phyloP scores from a whole-genome alignment of 2,329 filamentous ascomycete species.

The Botryotinia convoluta region DNA sequence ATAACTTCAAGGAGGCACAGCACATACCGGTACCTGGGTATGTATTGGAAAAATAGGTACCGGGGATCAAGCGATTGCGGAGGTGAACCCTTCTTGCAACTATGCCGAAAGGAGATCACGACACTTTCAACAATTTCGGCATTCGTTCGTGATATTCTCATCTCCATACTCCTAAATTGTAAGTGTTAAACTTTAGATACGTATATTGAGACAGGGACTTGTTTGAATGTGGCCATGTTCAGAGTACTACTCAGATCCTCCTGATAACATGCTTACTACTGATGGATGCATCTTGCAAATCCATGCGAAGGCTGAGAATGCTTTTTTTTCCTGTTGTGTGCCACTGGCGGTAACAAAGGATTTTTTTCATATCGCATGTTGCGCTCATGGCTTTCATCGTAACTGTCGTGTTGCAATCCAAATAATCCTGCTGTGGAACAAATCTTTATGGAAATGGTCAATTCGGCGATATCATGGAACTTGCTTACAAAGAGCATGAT shows the following conservation, averaged over 20 bases:
- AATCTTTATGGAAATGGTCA: not conserved
- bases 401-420: not conserved
- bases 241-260: not conserved
- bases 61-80: slow-evolving; percentile 12
- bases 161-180: not conserved
- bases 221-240: not conserved
- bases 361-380: not conserved
- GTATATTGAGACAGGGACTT: not conserved
- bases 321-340: not conserved
- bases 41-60: not conserved
- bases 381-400: not conserved
- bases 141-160: not conserved
- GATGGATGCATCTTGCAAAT: slow-evolving; percentile 5
- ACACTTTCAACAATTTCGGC: not conserved
- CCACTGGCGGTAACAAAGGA: not conserved
- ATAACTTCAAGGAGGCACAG: not conserved
- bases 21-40: not conserved
- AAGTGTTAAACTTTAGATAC: not conserved
- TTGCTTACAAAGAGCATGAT: not conserved
- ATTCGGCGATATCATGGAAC: not conserved
- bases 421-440: not conserved
- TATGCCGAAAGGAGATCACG: not conserved
- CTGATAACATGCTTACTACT: not conserved
- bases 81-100: not conserved
- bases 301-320: not conserved